Percentiles rank a stretch among this genome's conserved stretches.
Conservation (phyloP, 2,329 filamentous ascomycete species). For the Microsporum audouinii region DNA sequence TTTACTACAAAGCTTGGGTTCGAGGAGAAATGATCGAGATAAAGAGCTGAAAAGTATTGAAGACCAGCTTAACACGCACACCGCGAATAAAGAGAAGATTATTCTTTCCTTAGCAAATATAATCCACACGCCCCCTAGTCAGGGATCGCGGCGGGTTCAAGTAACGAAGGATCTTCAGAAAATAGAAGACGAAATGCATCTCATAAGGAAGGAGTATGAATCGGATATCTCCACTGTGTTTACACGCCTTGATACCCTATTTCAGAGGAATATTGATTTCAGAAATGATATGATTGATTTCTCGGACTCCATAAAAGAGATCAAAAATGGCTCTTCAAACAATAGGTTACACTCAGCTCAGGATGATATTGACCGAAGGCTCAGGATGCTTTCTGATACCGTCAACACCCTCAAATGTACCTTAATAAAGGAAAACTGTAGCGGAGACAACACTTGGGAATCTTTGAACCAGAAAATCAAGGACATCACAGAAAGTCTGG, state of each 20-base stretch:
- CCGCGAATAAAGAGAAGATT: not conserved
- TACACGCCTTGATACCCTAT: not conserved
- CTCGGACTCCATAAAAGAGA: not conserved
- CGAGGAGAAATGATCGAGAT: not conserved
- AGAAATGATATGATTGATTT: not conserved
- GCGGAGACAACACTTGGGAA: not conserved
- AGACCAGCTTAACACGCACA: not conserved
- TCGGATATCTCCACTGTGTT: not conserved
- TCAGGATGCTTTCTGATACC: not conserved
- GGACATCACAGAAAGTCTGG: not conserved
- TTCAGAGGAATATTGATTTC: not conserved
- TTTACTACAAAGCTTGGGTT: not conserved
- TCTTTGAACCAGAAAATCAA: not conserved
- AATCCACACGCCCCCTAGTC: not conserved
- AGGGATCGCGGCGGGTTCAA: not conserved
- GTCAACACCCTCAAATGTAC: not conserved
- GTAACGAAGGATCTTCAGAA: not conserved
- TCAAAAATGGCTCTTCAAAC: not conserved
- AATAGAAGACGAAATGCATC: not conserved
- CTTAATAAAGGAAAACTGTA: not conserved
- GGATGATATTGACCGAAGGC: not conserved
- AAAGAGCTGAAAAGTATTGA: not conserved
- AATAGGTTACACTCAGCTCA: not conserved
- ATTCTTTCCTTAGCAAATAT: not conserved
- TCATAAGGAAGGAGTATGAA: not conserved